phyloP scores from a whole-genome alignment of 1,284 basidiomycete species.

The Wolfiporia cocos region DNA sequence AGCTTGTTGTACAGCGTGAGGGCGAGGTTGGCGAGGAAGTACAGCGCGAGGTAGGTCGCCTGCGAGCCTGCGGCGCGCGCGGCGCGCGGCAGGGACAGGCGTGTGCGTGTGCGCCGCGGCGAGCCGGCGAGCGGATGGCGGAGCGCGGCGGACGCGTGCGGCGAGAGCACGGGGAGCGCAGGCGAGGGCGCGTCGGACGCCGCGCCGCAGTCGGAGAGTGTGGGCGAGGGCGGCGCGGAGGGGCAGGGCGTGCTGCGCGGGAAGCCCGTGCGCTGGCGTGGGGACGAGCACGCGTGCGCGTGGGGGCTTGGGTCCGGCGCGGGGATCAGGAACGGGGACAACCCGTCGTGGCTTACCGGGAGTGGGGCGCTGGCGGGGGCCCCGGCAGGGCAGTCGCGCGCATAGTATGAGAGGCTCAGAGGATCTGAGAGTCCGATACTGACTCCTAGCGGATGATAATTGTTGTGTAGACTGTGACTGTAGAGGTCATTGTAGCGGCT shows the following conservation, averaged over 20 bases:
- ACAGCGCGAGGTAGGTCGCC: slow-evolving; percentile 66
- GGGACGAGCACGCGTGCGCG: slow-evolving; percentile 12
- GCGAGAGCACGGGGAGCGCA: slow-evolving; percentile 17
- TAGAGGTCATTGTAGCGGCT: too few species aligned
- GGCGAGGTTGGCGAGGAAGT: slow-evolving; percentile 85
- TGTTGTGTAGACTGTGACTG: too few species aligned
- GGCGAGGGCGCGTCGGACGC: slow-evolving; percentile 13
- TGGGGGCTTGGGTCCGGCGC: not conserved
- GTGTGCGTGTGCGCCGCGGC: slow-evolving; percentile 2
- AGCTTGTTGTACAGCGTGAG: slow-evolving; percentile 92
- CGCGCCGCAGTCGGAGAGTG: slow-evolving; percentile 8
- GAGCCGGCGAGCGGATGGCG: slow-evolving; percentile 5
- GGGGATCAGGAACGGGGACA: slow-evolving; percentile 1
- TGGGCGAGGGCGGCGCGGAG: slow-evolving; percentile 8
- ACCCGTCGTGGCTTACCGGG: slow-evolving; percentile 1
- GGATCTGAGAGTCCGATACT: too few species aligned
- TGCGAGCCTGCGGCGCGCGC: slow-evolving; percentile 30
- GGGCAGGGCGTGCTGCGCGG: slow-evolving; percentile 10
- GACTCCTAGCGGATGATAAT: too few species aligned
- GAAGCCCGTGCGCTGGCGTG: slow-evolving; percentile 17
- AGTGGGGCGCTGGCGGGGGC: too few species aligned
- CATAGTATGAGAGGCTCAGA: too few species aligned
- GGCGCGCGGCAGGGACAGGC: slow-evolving; percentile 9
- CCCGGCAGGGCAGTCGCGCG: too few species aligned
- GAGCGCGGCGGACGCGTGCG: slow-evolving; percentile 14